These are phyloP conservation scores for Trichomonas gallinae DNA, from an alignment of 208 protist species.

Conservation along the genomic window DNA sequence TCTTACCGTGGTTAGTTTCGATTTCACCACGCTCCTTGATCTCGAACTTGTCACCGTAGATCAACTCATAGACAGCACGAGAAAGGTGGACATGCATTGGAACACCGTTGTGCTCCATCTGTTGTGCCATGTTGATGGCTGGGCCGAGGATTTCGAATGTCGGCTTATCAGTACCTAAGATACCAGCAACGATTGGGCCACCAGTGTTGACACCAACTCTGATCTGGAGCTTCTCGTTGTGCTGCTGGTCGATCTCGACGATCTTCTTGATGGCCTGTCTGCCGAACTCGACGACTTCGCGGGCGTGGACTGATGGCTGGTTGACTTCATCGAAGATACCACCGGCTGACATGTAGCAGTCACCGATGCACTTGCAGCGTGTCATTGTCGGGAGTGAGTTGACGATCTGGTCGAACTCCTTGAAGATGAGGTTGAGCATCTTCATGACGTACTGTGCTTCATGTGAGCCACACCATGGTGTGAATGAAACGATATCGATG, in stretches of 20 bases:
- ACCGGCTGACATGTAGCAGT: constrained; percentile 9
- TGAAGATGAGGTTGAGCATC: neutral
- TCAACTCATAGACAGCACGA: neutral
- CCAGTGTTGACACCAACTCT: neutral
- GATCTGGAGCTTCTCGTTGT: neutral
- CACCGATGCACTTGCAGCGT: neutral
- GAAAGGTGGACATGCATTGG: neutral
- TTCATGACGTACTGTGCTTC: neutral
- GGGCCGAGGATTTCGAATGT: constrained; percentile 13
- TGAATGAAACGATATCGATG: neutral
- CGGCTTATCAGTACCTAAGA: constrained; percentile 2
- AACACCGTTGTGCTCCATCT: neutral
- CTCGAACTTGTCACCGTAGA: neutral
- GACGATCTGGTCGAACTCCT: neutral
- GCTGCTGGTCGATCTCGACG: neutral
- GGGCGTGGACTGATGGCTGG: neutral
- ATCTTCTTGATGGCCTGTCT: neutral
- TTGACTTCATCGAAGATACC: neutral
- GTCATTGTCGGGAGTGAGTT: neutral
- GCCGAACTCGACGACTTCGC: neutral
- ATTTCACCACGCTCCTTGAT: neutral
- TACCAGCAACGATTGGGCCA: neutral
- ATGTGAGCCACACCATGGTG: neutral
- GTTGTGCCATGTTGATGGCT: neutral
- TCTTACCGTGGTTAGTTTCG: neutral